phyloP scores from a whole-genome alignment of 1,284 basidiomycete species.

The Malassezia sympodialis region DNA sequence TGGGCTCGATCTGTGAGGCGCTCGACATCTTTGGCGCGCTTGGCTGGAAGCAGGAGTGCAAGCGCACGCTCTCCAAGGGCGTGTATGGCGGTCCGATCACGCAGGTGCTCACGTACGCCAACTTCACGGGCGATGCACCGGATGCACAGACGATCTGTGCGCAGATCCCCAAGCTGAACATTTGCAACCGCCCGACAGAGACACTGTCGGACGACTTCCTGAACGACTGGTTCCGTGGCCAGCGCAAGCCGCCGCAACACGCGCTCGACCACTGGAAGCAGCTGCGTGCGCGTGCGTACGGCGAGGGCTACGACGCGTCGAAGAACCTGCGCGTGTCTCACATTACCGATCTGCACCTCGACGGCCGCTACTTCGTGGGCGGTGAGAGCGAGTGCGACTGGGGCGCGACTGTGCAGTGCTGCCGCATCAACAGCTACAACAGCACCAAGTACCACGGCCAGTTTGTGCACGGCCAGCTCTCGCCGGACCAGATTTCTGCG shows the following conservation, averaged over 20 bases:
- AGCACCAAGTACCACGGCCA: constrained; percentile 17
- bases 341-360: constrained; percentile 66
- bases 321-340: constrained; percentile 60
- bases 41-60: constrained; percentile 52
- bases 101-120: constrained; percentile 38
- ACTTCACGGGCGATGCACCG: constrained; percentile 26
- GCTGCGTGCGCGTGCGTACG: background rate
- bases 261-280: constrained; percentile 11
- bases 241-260: constrained; percentile 15
- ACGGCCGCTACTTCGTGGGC: constrained; percentile 66
- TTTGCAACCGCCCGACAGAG: constrained; percentile 17
- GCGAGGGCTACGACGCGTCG: background rate
- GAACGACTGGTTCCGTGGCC: constrained; percentile 36
- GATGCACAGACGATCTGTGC: constrained; percentile 42
- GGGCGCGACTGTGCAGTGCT: constrained; percentile 56
- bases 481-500: constrained; percentile 25
- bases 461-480: constrained; percentile 49
- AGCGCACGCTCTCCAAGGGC: constrained; percentile 51
- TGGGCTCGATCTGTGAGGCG: constrained; percentile 58
- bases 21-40: constrained; percentile 46
- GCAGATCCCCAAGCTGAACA: constrained; percentile 23
- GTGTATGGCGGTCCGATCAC: constrained; percentile 32
- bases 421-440: constrained; percentile 58
- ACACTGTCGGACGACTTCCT: constrained; percentile 26
- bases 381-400: constrained; percentile 64